Evolutionary conservation across 2,329 filamentous ascomycete genomes (phyloP).

Genomic region (Bipolaris bicolor): DNA sequence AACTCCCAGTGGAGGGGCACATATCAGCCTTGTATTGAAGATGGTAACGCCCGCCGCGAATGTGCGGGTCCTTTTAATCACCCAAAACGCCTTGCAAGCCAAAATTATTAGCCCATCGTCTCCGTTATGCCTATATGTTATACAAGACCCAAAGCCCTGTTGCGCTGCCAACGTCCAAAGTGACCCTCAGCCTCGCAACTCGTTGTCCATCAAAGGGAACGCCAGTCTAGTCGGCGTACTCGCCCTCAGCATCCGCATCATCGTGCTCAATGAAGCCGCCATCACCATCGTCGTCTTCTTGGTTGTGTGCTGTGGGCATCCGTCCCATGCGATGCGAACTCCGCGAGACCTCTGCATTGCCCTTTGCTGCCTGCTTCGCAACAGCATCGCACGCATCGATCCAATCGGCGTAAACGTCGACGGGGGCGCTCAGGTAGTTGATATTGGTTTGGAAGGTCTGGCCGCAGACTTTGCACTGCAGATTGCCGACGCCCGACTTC

Average conservation of each 20-base stretch:
- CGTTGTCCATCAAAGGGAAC: not conserved
- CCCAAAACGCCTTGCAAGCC: slow-evolving; percentile 35
- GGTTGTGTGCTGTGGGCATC: slow-evolving; percentile 27
- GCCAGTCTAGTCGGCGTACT: slow-evolving; percentile 35
- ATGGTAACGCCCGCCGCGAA: slow-evolving; percentile 15
- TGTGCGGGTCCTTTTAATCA: slow-evolving; percentile 22
- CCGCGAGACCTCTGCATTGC: slow-evolving; percentile 37
- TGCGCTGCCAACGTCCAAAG: not conserved
- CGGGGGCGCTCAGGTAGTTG: slow-evolving; percentile 88
- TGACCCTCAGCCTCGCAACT: not conserved
- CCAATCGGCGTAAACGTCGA: slow-evolving; percentile 98
- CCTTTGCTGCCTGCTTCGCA: slow-evolving; percentile 64
- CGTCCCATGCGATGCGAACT: slow-evolving; percentile 36
- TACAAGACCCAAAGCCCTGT: slow-evolving; percentile 17
- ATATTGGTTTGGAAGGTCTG: slow-evolving; percentile 92
- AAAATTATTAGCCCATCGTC: slow-evolving; percentile 1
- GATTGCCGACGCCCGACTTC: slow-evolving; percentile 82
- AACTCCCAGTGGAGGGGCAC: slow-evolving; percentile 5
- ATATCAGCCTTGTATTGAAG: slow-evolving; percentile 1
- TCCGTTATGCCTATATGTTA: slow-evolving; percentile 17
- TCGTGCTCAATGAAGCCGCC: slow-evolving; percentile 50
- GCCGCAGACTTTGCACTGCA: slow-evolving; percentile 91
- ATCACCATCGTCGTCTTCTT: slow-evolving; percentile 36
- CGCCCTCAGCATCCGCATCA: slow-evolving; percentile 48
- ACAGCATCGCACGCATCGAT: slow-evolving; percentile 88